A percentile compares a stretch with the other conserved stretches of the same genome.
These are phyloP conservation scores for Mucor plumbeus DNA, from an alignment of 371 early-diverging fungal genomes.

Conservation along the genomic window DNA sequence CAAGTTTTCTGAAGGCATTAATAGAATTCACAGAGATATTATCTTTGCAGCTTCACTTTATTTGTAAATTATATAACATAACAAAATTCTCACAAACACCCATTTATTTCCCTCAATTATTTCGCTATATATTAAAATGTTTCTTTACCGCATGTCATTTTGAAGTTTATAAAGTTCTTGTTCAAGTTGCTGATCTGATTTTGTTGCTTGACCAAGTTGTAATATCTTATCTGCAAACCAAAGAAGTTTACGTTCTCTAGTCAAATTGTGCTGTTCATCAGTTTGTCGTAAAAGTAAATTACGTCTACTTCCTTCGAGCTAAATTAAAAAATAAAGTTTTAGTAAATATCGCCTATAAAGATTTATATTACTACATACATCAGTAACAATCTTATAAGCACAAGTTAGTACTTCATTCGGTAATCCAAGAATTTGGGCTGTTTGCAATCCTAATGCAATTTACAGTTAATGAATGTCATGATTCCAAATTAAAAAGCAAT, in stretches of 20 bases:
- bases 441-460: slow-evolving; percentile 42
- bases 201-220: slow-evolving; percentile 24
- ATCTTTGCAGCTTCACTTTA: slow-evolving; percentile 98
- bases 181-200: slow-evolving; percentile 17
- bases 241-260: slow-evolving; percentile 27
- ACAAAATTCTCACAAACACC: too few species aligned
- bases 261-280: neutral
- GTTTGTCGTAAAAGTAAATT: neutral
- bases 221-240: slow-evolving; percentile 51
- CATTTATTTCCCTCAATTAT: neutral
- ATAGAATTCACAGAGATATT: slow-evolving; percentile 98
- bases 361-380: slow-evolving; percentile 21
- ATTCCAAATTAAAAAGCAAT: neutral
- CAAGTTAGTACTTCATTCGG: slow-evolving; percentile 41
- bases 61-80: slow-evolving; percentile 60
- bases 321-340: neutral
- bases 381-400: slow-evolving; percentile 41
- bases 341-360: too few species aligned
- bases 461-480: neutral
- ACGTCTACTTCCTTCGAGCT: neutral
- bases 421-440: slow-evolving; percentile 55
- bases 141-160: slow-evolving; percentile 20
- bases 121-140: slow-evolving; percentile 2
- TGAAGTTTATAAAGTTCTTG: slow-evolving; percentile 23
- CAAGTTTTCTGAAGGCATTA: slow-evolving; percentile 95